phyloP scores from a whole-genome alignment of 306 rosid genomes.

The Heteromeles arbutifolia region DNA sequence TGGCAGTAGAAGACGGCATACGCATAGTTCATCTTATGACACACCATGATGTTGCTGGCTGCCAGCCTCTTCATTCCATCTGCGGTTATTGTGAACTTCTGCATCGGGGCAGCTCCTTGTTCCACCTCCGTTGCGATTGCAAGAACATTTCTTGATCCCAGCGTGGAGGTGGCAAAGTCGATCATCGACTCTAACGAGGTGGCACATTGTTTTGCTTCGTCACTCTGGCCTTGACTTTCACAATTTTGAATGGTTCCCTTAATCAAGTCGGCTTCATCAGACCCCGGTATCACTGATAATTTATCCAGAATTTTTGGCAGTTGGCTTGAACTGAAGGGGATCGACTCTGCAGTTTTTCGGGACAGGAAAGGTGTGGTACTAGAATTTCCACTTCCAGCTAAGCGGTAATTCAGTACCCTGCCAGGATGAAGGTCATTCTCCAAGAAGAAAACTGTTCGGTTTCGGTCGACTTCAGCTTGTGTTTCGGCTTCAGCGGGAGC shows the following conservation, averaged over 20 bases:
- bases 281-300: conserved; percentile 28
- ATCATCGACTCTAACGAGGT: conserved; percentile 70
- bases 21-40: conserved; percentile 55
- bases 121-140: conserved; percentile 48
- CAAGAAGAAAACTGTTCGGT: conserved; percentile 40
- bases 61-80: conserved; percentile 19
- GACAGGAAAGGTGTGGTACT: conserved; percentile 35
- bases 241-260: conserved; percentile 43
- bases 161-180: neutral
- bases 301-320: conserved; percentile 18
- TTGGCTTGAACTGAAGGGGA: conserved; percentile 53
- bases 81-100: conserved; percentile 22
- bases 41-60: conserved; percentile 38
- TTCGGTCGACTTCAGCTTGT: neutral
- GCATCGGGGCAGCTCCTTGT: conserved; percentile 18
- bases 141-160: conserved; percentile 32
- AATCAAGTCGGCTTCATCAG: conserved; percentile 35
- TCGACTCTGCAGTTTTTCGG: conserved; percentile 24
- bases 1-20: conserved; percentile 73
- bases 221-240: conserved; percentile 20
- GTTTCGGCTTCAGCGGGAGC: neutral
- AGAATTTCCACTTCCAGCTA: conserved; percentile 1
- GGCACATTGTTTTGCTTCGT: conserved; percentile 60
- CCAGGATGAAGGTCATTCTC: conserved; percentile 38
- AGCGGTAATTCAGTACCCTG: neutral